A percentile compares a stretch with the other conserved stretches of the same genome.
Evolutionary conservation across 805 yeast genomes (phyloP).

Genomic region (Cyberlindnera japonica): DNA sequence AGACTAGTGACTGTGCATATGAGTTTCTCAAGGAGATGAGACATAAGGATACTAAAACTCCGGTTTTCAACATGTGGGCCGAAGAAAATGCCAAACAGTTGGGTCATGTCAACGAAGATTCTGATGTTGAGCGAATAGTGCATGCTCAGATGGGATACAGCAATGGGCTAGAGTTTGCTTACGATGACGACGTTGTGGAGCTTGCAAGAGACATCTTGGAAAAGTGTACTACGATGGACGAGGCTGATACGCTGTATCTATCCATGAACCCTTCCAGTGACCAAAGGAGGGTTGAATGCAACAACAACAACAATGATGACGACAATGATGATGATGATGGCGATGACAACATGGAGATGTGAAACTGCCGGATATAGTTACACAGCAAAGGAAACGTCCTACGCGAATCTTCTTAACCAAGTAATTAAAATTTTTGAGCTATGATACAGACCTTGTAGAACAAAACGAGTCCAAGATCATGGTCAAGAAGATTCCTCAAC

Average conservation of each 20-base stretch:
- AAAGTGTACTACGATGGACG: slow-evolving; percentile 66
- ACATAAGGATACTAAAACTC: slow-evolving; percentile 24
- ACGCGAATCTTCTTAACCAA: not conserved
- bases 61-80: slow-evolving; percentile 42
- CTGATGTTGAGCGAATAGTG: slow-evolving; percentile 25
- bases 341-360: not conserved
- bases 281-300: too few species aligned
- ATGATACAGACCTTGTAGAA: slow-evolving; percentile 8
- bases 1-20: slow-evolving; percentile 37
- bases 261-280: slow-evolving; percentile 52
- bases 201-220: slow-evolving; percentile 69
- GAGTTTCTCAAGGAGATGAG: slow-evolving; percentile 37
- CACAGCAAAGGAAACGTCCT: too few species aligned
- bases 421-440: slow-evolving; percentile 2
- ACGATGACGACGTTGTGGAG: slow-evolving; percentile 60
- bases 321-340: not conserved
- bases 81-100: slow-evolving; percentile 39
- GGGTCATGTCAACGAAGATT: slow-evolving; percentile 30
- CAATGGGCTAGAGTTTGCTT: slow-evolving; percentile 61
- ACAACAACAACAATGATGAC: too few species aligned
- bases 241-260: slow-evolving; percentile 68
- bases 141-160: slow-evolving; percentile 42
- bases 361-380: not conserved
- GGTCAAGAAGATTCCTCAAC: not conserved
- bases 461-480: not conserved